Evolutionary conservation across 2,329 filamentous ascomycete genomes (phyloP), one percentile per base, ranked within the genome.

Genomic region (Zasmidium citrigriseum): DNA sequence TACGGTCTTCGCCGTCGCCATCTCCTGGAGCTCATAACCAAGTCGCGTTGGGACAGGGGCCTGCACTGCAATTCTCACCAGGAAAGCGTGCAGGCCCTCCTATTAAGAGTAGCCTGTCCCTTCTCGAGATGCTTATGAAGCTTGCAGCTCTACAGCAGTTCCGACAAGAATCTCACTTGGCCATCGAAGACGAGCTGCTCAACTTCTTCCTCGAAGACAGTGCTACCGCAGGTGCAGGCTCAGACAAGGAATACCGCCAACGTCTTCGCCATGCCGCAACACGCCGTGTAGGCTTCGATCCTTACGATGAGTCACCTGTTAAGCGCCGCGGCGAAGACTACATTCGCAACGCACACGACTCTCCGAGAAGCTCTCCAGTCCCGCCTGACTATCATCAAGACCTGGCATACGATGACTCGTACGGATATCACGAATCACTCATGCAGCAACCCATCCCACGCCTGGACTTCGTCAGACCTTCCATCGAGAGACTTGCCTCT

Each of bases 81-180:
- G 46, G 29, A 20, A 64, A 61, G 29, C 57, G 57, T 29, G 47
- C 24, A 49, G 65, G 56, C 1, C 59, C 61, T 16, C 61, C 81
- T 25, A 83, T 89, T 65, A 84, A 83, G 54, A 88, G 86, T 1
- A 89, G 86, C 0, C 79, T 91, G 4, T 96, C 93, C 1, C 83
- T 96, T 9, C 84, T 97, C 54, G 93, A 97, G 74, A 95, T 93
- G 80, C 80, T 96, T 27, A 84, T 96, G 48, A 90, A 93, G 45
- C 83, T 97, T 48, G 88, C 89, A 3, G 91, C 91, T 21, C 83
- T 96, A 14, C 93, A 96, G 71, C 91, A 96, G 77, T 96, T 95
- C 73, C 90, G 96, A 71, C 93, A 97, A 78, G 84, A 86, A 44
- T 92, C 90, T 0, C 92, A 96, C 68, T 83, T 96, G n/a, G 85